phyloP scores from a whole-genome alignment of 108 stramenopile genomes.

The Stephanodiscus minutulus region DNA sequence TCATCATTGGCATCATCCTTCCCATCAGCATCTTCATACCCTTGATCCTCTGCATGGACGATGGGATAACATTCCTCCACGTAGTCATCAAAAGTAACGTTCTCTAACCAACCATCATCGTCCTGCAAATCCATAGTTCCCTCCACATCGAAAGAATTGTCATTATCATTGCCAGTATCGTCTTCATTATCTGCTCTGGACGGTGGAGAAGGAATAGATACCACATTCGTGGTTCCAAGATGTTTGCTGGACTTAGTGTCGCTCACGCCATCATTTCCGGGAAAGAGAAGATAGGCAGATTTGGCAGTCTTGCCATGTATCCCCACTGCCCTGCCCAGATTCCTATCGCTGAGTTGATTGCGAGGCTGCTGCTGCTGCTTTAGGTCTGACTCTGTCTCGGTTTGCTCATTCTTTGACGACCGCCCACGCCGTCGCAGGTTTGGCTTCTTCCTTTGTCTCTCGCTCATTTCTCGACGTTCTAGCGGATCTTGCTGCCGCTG shows the following conservation, averaged over 20 bases:
- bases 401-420: neutral
- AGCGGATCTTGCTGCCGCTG: neutral
- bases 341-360: neutral
- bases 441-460: neutral
- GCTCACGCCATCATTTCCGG: neutral
- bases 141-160: neutral
- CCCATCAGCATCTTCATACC: slow-evolving; percentile 4
- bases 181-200: neutral
- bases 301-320: neutral
- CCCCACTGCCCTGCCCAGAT: neutral
- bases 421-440: neutral
- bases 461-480: neutral
- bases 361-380: neutral
- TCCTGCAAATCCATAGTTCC: neutral
- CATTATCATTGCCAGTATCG: neutral
- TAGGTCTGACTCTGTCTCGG: neutral
- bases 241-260: neutral
- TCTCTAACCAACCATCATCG: slow-evolving; percentile 10
- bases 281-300: neutral
- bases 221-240: neutral
- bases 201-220: neutral
- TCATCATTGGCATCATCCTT: neutral
- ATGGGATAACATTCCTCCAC: neutral
- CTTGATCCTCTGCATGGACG: neutral
- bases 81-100: neutral